Conservation (phyloP, 306 rosid species). For the Cucurbita ficifolia region DNA sequence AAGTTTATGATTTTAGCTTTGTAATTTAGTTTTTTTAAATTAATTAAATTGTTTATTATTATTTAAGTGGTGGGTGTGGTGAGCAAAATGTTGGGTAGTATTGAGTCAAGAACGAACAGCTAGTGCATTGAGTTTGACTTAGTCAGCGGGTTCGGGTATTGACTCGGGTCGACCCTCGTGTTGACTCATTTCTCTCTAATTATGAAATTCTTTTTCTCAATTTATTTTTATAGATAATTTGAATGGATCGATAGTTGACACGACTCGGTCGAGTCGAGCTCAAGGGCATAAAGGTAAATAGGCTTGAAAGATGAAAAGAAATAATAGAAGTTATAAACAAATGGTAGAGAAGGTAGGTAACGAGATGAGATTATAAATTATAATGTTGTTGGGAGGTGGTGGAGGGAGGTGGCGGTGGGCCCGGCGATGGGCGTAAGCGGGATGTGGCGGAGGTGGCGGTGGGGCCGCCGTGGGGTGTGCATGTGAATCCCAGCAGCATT, state of each 20-base stretch:
- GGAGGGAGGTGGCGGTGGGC: background rate
- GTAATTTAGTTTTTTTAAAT: background rate
- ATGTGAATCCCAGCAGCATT: background rate
- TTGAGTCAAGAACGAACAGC: conserved; percentile 69
- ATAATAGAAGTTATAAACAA: background rate
- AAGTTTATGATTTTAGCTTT: background rate
- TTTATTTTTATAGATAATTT: background rate
- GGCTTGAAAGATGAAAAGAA: background rate
- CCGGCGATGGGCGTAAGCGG: background rate
- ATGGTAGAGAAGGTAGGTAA: background rate
- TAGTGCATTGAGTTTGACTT: background rate
- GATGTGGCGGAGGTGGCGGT: background rate
- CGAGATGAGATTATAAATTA: too few species aligned
- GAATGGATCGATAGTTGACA: too few species aligned
- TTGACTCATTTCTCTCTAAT: conserved; percentile 6
- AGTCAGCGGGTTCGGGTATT: conserved; percentile 94
- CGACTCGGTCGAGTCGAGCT: background rate
- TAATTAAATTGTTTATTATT: background rate
- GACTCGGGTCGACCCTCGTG: conserved; percentile 62
- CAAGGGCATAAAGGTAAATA: background rate
- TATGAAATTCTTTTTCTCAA: background rate
- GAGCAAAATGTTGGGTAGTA: background rate
- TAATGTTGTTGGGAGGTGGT: background rate
- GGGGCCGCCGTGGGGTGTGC: background rate
- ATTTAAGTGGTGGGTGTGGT: background rate